Conservation (phyloP, 78 protist genomes). For the Polysphondylium violaceum region DNA sequence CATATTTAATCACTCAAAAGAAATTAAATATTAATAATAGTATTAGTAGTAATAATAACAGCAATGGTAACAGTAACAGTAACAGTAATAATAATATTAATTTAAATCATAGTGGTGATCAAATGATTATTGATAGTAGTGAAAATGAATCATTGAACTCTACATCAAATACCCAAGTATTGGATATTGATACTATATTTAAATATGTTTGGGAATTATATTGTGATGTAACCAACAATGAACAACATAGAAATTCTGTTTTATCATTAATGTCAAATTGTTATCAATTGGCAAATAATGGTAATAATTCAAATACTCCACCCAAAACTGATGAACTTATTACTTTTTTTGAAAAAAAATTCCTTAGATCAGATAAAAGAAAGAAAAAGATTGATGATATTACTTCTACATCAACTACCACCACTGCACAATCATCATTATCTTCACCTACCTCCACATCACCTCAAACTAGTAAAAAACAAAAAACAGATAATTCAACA, state of each 20-base stretch:
- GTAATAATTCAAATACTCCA: background rate
- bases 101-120: background rate
- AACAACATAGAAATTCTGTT: background rate
- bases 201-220: constrained; percentile 20
- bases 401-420: background rate
- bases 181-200: constrained; percentile 9
- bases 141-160: background rate
- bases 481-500: too few species aligned
- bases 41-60: background rate
- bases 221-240: background rate
- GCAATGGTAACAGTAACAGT: background rate
- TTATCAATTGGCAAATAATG: background rate
- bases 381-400: constrained; percentile 9
- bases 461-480: too few species aligned
- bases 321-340: constrained; percentile 7
- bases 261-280: background rate
- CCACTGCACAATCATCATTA: background rate
- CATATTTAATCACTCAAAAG: background rate
- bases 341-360: constrained; percentile 10
- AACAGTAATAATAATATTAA: background rate
- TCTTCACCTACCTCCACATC: too few species aligned
- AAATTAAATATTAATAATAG: background rate
- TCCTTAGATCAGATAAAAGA: constrained; percentile 4
- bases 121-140: background rate
- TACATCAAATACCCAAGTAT: background rate